Evolutionary conservation across 2,329 filamentous ascomycete species (phyloP).

Genomic region (Knoxdaviesia capensis): DNA sequence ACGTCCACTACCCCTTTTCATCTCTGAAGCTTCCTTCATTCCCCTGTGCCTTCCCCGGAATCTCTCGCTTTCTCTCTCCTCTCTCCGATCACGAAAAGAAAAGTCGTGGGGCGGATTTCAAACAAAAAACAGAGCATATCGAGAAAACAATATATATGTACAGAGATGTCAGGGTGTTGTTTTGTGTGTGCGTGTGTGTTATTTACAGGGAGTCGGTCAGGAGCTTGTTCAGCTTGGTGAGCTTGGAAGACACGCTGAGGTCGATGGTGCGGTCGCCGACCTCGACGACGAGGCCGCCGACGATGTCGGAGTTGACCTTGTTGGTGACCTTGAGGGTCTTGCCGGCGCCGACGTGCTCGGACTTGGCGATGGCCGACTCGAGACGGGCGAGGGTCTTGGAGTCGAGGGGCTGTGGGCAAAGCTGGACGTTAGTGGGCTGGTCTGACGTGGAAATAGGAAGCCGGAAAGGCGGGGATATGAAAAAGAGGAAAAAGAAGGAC

Average conservation of each 20-base stretch:
- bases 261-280: slow-evolving; percentile 97
- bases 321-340: slow-evolving; percentile 97
- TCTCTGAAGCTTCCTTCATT: too few species aligned
- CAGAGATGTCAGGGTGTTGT: too few species aligned
- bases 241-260: slow-evolving; percentile 82
- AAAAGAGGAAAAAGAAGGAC: slow-evolving; percentile 11
- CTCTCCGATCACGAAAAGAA: too few species aligned
- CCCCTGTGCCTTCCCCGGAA: too few species aligned
- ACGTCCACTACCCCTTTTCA: too few species aligned
- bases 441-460: too few species aligned
- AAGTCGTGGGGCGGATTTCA: too few species aligned
- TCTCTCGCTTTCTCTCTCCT: too few species aligned
- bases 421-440: too few species aligned
- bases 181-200: too few species aligned
- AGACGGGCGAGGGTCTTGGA: slow-evolving; percentile 68
- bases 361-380: slow-evolving; percentile 77
- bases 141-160: too few species aligned
- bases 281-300: slow-evolving; percentile 87
- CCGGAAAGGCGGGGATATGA: background rate
- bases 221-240: slow-evolving; percentile 98
- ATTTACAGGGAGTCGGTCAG: slow-evolving; percentile 90
- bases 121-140: too few species aligned
- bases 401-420: slow-evolving; percentile 50
- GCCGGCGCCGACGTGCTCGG: slow-evolving; percentile 66
- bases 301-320: slow-evolving; percentile 85